Conservation (phyloP, 2,329 filamentous ascomycete species). For the Chaetomiaceae sp. region DNA sequence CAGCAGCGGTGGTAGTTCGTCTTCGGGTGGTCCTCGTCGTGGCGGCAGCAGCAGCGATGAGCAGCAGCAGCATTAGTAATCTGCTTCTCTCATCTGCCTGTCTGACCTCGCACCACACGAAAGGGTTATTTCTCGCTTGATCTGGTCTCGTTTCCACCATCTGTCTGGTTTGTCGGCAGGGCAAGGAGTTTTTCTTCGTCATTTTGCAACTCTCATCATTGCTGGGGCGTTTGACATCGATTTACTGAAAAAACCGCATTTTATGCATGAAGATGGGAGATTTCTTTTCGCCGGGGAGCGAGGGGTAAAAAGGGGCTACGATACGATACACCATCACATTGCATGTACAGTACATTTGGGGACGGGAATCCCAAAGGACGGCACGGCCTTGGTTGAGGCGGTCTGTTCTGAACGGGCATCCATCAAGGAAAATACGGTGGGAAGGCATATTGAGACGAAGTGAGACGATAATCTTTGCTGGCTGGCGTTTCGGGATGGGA, state of each 20-base stretch:
- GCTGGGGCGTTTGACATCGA: conserved; percentile 16
- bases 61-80: conserved; percentile 14
- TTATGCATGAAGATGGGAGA: too few relatives aligned
- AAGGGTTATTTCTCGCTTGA: conserved; percentile 17
- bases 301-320: background rate
- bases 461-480: too few relatives aligned
- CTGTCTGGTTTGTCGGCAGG: conserved; percentile 20
- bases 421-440: too few relatives aligned
- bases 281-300: too few relatives aligned
- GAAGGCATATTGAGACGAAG: too few relatives aligned
- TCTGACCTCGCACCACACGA: background rate
- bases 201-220: conserved; percentile 17
- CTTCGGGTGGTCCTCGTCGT: conserved; percentile 24
- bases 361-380: too few relatives aligned
- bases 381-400: too few relatives aligned
- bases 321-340: too few relatives aligned
- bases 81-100: background rate
- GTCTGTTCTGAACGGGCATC: too few relatives aligned
- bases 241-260: conserved; percentile 20
- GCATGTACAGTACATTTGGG: too few relatives aligned
- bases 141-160: conserved; percentile 24
- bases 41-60: conserved; percentile 17
- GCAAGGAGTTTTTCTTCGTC: conserved; percentile 7
- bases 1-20: conserved; percentile 14
- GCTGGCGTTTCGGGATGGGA: too few relatives aligned